Evolutionary conservation across 805 yeast genomes (phyloP), one percentile per base, ranked within the genome.

Genomic region (Dipodascopsis tothii): DNA sequence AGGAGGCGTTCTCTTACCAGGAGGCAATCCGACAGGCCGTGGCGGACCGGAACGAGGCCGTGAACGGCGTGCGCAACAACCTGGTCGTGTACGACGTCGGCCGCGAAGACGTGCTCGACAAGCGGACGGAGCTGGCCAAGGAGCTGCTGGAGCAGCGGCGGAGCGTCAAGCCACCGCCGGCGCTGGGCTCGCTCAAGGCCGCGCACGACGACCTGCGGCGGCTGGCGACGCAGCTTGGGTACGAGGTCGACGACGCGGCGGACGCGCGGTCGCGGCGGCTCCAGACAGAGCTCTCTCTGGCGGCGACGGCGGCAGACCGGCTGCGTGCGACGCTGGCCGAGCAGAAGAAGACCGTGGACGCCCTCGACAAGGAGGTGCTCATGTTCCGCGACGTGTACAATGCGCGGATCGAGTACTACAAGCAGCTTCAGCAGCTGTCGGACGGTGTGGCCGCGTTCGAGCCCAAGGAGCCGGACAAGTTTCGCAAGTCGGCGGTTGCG

Each of bases 351-450:
- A 62, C 71, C 17, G 53, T 70, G 25, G 59, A 59, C 0, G 56
- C 61, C 7, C 52, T 76, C 35, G 71, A 70, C 23, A 69, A 71
- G 33, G 81, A 74, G 46, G 56, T 73, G 11, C 68, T 74, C 33
- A 71, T 73, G 18, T 66, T 68, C 35, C 77, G 85, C 50, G 72
- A 73, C 25, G 72, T 84, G 0, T 90, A 80, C 64, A 92, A 90
- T 62, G 67, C 79, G n/a, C 77, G 90, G 41, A 73, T 90, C 32
- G 82, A 74, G 35, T 92, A 88, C 61, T 92, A 80, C 65, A 78
- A 79, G 55, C 88, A 85, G 48, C 70, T 92, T 23, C 98, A 92
- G 61, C 80, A 72, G 41, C 72, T 88, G 20, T 86, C 96, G 0
- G 97, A 92, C 62, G 78, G 79, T 34, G 88, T 90, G 28, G 72